Evolutionary conservation across 805 yeast species (phyloP).

Genomic region (Ogataea wickerhamii): DNA sequence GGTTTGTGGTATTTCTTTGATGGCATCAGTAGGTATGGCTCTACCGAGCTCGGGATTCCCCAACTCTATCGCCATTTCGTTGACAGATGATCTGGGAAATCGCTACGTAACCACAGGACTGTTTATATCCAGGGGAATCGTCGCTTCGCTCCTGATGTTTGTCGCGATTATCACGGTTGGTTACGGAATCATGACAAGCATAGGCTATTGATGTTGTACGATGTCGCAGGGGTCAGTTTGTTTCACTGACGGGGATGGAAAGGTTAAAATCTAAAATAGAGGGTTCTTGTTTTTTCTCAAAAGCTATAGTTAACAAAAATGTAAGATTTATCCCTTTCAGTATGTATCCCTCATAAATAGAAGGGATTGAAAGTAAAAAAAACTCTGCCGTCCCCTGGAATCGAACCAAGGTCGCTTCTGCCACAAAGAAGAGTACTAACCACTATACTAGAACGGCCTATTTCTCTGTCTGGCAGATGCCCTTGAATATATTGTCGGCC

Average conservation of each 20-base stretch:
- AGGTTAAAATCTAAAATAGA: too few species aligned
- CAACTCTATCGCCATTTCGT: constrained; percentile 52
- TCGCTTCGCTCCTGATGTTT: constrained; percentile 45
- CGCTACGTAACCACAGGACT: constrained; percentile 46
- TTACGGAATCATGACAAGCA: constrained; percentile 42
- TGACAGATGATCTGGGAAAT: constrained; percentile 53
- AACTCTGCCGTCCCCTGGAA: constrained; percentile 23
- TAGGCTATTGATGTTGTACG: constrained; percentile 20
- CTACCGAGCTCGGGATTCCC: constrained; percentile 56
- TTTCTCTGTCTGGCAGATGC: too few species aligned
- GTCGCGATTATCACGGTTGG: constrained; percentile 45
- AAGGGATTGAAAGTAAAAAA: too few species aligned
- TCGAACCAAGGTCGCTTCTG: constrained; percentile 30
- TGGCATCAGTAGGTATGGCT: constrained; percentile 56
- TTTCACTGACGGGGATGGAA: too few species aligned
- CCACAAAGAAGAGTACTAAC: constrained; percentile 30
- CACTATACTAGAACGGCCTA: constrained; percentile 29
- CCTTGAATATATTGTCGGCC: too few species aligned
- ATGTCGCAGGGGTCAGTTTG: too few species aligned
- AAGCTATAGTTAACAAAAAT: too few species aligned
- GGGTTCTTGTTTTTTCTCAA: too few species aligned
- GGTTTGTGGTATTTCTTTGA: constrained; percentile 46
- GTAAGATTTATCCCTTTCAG: too few species aligned
- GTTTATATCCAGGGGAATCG: constrained; percentile 52
- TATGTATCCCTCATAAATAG: too few species aligned